Conservation (phyloP, 1,139 yeast species). For the Arxiozyma slooffiae region DNA sequence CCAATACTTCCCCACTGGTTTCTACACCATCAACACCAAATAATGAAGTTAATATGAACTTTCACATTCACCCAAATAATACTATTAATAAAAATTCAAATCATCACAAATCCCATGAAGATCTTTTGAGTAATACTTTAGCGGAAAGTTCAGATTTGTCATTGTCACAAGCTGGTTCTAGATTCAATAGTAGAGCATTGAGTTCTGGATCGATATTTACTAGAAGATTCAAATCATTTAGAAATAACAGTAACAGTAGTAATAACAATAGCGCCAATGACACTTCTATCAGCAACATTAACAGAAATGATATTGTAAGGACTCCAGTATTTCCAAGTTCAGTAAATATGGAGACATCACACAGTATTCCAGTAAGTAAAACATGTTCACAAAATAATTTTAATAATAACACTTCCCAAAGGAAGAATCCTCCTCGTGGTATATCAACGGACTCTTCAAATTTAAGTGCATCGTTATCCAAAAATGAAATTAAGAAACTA, state of each 20-base stretch:
- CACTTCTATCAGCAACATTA: not conserved
- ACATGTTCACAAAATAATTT: not conserved
- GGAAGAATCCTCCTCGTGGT: not conserved
- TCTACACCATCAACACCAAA: constrained; percentile 19
- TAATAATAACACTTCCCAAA: constrained; percentile 1
- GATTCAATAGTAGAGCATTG: constrained; percentile 10
- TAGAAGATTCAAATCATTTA: constrained; percentile 22
- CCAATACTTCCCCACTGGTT: constrained; percentile 7
- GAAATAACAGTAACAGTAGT: constrained; percentile 7
- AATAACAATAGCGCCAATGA: not conserved
- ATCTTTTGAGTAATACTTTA: not conserved
- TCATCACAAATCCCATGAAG: not conserved
- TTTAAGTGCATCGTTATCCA: not conserved
- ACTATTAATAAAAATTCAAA: not conserved
- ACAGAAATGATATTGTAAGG: not conserved
- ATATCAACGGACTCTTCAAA: not conserved
- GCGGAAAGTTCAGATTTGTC: not conserved
- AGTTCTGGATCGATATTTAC: constrained; percentile 25
- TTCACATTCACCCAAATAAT: not conserved
- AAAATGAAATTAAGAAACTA: constrained; percentile 2
- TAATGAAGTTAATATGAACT: not conserved
- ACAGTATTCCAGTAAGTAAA: not conserved
- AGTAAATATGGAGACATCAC: constrained; percentile 4
- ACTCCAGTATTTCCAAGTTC: not conserved
- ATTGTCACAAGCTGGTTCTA: not conserved